phyloP scores from a whole-genome alignment of 257 asterid species.

The Ilex aquifolium region DNA sequence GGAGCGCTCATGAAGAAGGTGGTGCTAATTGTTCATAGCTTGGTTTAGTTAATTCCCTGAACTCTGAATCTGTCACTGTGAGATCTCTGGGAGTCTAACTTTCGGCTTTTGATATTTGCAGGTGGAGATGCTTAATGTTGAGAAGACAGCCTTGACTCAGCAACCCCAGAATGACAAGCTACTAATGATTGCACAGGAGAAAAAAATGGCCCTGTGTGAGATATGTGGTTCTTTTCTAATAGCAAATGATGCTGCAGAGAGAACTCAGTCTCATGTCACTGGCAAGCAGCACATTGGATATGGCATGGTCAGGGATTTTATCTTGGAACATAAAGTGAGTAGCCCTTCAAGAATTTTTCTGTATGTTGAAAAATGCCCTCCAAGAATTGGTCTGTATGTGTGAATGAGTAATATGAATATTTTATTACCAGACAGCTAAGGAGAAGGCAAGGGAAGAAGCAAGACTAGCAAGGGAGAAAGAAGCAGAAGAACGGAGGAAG shows the following conservation, averaged over 20 bases:
- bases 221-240: constrained; percentile 94
- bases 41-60: background rate
- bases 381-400: background rate
- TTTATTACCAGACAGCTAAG: constrained; percentile 55
- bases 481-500: constrained; percentile 77
- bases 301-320: constrained; percentile 90
- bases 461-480: constrained; percentile 78
- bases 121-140: constrained; percentile 86
- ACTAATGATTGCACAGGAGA: constrained; percentile 83
- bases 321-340: constrained; percentile 51
- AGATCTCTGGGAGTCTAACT: background rate
- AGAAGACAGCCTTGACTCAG: constrained; percentile 73
- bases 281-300: constrained; percentile 96
- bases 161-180: constrained; percentile 72
- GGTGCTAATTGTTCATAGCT: background rate
- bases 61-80: background rate
- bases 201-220: constrained; percentile 97
- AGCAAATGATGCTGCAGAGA: constrained; percentile 96
- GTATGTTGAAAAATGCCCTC: background rate
- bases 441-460: constrained; percentile 86
- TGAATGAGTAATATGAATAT: background rate
- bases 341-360: background rate
- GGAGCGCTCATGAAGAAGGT: constrained; percentile 99
- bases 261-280: constrained; percentile 95
- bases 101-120: constrained; percentile 9